A percentile compares a stretch with the other conserved stretches of the same genome.
phyloP scores from a whole-genome alignment of 2,329 filamentous ascomycete genomes.

The Zarea fungicola region DNA sequence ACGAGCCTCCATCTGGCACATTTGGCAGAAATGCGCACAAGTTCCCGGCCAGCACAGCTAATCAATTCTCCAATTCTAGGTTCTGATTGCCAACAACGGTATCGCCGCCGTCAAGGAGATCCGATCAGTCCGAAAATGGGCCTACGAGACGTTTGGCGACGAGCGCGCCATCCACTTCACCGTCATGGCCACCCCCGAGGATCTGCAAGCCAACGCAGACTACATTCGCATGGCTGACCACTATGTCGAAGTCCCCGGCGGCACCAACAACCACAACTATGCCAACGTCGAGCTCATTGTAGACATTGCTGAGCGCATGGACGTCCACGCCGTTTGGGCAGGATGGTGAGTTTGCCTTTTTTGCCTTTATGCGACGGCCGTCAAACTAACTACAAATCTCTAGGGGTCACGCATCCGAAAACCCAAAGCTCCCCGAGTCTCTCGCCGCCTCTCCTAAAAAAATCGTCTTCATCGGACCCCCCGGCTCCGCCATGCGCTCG shows the following conservation, averaged over 20 bases:
- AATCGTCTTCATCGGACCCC: conserved; percentile 98
- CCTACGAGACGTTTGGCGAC: conserved; percentile 98
- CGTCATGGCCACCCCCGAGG: conserved; percentile 98
- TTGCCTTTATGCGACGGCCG: background rate
- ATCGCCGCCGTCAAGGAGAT: conserved; percentile 99
- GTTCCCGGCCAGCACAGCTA: too few relatives aligned
- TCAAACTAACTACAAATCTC: background rate
- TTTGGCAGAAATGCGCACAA: too few relatives aligned
- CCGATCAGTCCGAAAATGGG: conserved; percentile 98
- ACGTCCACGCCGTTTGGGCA: conserved; percentile 97
- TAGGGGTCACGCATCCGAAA: conserved; percentile 97
- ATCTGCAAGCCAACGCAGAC: conserved; percentile 94
- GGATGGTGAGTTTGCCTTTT: conserved; percentile 72
- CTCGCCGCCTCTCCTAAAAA: conserved; percentile 95
- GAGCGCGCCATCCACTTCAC: conserved; percentile 98
- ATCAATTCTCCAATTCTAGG: too few relatives aligned
- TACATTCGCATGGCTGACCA: conserved; percentile 99
- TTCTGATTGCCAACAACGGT: conserved; percentile 98
- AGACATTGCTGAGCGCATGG: conserved; percentile 96
- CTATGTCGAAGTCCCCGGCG: conserved; percentile 97
- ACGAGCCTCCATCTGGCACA: too few relatives aligned
- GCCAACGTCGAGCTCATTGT: conserved; percentile 99
- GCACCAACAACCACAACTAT: conserved; percentile 99
- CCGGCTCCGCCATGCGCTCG: conserved; percentile 96
- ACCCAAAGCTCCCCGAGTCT: conserved; percentile 94